A percentile compares a stretch with the other conserved stretches of the same genome.
These are phyloP conservation scores for Ottelia alismoides DNA, from an alignment of 106 monocot species.

Conservation along the genomic window DNA sequence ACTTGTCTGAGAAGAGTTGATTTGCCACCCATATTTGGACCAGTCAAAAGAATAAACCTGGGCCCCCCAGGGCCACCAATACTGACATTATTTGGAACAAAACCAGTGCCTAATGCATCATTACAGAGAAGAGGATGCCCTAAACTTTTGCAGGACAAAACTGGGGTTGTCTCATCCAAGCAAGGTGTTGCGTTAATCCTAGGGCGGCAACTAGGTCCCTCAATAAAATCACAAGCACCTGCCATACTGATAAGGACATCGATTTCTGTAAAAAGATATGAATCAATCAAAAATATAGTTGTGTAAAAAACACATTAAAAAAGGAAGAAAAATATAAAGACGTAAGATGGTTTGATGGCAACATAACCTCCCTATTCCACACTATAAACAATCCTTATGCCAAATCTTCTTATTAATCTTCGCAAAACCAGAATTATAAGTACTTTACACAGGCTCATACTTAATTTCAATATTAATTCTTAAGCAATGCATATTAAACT, in stretches of 20 bases:
- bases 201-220: slow-evolving; percentile 73
- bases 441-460: too few species aligned
- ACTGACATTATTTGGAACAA: slow-evolving; percentile 79
- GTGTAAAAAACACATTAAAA: too few species aligned
- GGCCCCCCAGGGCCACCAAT: slow-evolving; percentile 53
- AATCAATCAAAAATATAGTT: too few species aligned
- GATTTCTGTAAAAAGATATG: slow-evolving; percentile 81
- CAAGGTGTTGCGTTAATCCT: slow-evolving; percentile 28
- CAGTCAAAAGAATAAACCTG: slow-evolving; percentile 79
- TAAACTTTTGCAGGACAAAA: slow-evolving; percentile 42
- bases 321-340: too few species aligned
- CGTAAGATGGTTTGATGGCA: too few species aligned
- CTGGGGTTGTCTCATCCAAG: slow-evolving; percentile 28
- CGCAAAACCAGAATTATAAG: too few species aligned
- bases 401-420: too few species aligned
- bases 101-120: slow-evolving; percentile 64
- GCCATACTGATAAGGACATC: slow-evolving; percentile 85
- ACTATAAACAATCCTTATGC: too few species aligned
- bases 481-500: too few species aligned
- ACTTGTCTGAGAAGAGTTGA: slow-evolving; percentile 94
- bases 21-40: slow-evolving; percentile 99
- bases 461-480: too few species aligned
- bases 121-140: slow-evolving; percentile 73
- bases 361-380: too few species aligned
- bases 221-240: slow-evolving; percentile 63